These are phyloP conservation scores for Quercus rubra DNA, from an alignment of 306 rosid genomes.

Conservation along the genomic window DNA sequence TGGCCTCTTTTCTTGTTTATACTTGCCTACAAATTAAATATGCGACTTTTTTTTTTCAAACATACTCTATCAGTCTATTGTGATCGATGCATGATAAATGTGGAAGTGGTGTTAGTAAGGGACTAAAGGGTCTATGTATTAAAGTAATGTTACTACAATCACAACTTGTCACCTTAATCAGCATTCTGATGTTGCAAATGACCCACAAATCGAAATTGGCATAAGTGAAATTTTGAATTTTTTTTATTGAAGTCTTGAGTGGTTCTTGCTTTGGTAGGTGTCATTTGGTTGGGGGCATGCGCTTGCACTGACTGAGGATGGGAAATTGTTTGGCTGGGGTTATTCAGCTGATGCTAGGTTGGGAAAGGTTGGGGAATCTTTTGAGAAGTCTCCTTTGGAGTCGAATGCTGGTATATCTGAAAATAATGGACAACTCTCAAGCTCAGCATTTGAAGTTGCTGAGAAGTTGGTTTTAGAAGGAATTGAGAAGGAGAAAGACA, in stretches of 20 bases:
- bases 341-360: constrained; percentile 83
- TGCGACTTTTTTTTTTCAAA: too few species aligned
- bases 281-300: constrained; percentile 98
- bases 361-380: constrained; percentile 55
- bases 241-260: background rate
- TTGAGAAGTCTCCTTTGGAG: constrained; percentile 56
- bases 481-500: constrained; percentile 63
- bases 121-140: too few species aligned
- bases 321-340: constrained; percentile 92
- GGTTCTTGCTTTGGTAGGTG: constrained; percentile 47
- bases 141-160: too few species aligned
- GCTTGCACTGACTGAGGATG: constrained; percentile 72
- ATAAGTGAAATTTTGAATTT: too few species aligned
- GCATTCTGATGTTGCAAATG: too few species aligned
- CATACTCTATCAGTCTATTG: too few species aligned
- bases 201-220: too few species aligned
- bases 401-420: constrained; percentile 3
- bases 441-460: constrained; percentile 50
- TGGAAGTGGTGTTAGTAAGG: too few species aligned
- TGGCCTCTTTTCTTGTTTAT: constrained; percentile 6
- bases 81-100: too few species aligned
- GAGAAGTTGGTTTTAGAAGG: constrained; percentile 69
- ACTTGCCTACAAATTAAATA: too few species aligned
- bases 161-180: too few species aligned
- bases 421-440: constrained; percentile 23